A percentile compares a stretch with the other conserved stretches of the same genome.
These are phyloP conservation scores for Nicotiana paniculata DNA, from an alignment of 257 asterid genomes.

Conservation along the genomic window DNA sequence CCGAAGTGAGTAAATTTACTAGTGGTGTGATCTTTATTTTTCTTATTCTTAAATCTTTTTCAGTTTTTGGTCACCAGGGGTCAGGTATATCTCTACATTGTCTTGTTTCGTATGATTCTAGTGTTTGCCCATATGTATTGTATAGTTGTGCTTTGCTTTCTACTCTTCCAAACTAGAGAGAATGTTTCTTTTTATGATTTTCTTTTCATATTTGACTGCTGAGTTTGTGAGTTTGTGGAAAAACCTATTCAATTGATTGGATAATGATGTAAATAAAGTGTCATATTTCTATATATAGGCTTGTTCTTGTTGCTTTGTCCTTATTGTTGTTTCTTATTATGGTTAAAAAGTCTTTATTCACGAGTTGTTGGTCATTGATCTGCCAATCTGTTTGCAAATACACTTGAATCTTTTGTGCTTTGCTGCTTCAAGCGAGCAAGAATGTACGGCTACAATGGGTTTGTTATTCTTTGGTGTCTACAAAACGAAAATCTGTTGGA, in stretches of 20 bases:
- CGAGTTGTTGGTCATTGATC: not conserved
- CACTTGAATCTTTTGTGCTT: too few species aligned
- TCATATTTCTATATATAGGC: not conserved
- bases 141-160: slow-evolving; percentile 18
- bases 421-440: too few species aligned
- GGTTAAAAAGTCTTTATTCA: not conserved
- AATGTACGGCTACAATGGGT: too few species aligned
- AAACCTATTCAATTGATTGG: slow-evolving; percentile 36
- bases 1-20: slow-evolving; percentile 23
- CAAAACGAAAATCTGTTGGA: too few species aligned
- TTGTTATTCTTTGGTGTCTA: too few species aligned
- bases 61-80: slow-evolving; percentile 27
- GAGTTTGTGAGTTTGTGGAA: slow-evolving; percentile 38
- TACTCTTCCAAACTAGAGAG: slow-evolving; percentile 22
- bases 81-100: not conserved
- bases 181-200: not conserved
- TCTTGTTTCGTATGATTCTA: not conserved
- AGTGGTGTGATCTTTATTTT: slow-evolving; percentile 33
- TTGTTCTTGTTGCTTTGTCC: not conserved
- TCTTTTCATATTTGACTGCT: slow-evolving; percentile 25
- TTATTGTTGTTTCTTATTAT: not conserved
- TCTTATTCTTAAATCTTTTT: slow-evolving; percentile 14
- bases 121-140: slow-evolving; percentile 22
- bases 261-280: slow-evolving; percentile 36
- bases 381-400: not conserved